These are phyloP conservation scores for Beta lomatogona DNA, from an alignment of 179 eudicot species.

Conservation along the genomic window DNA sequence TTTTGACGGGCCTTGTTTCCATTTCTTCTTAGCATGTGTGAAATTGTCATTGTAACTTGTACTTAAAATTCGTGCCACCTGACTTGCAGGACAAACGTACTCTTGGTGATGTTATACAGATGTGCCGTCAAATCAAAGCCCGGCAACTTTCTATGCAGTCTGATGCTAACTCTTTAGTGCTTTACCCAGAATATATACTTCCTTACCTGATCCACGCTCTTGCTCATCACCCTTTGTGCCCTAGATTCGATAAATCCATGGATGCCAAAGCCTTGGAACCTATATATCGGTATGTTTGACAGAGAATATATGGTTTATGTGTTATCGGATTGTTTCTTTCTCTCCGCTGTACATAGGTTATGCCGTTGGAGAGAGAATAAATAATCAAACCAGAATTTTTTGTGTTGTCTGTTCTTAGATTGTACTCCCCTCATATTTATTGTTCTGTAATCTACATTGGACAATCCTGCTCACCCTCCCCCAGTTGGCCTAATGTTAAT, in stretches of 20 bases:
- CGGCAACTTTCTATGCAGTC: slow-evolving; percentile 69
- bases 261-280: slow-evolving; percentile 79
- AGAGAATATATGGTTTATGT: not conserved
- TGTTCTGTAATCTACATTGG: not conserved
- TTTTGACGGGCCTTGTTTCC: not conserved
- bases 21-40: slow-evolving; percentile 5
- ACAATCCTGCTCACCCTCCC: not conserved
- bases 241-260: slow-evolving; percentile 71
- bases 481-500: not conserved
- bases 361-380: not conserved
- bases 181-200: slow-evolving; percentile 78
- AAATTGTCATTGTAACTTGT: not conserved
- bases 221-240: slow-evolving; percentile 84
- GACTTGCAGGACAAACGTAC: slow-evolving; percentile 64
- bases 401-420: not conserved
- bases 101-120: slow-evolving; percentile 77
- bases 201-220: slow-evolving; percentile 83
- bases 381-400: not conserved
- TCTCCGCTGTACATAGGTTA: not conserved
- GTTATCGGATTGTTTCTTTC: not conserved
- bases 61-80: not conserved
- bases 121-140: slow-evolving; percentile 77
- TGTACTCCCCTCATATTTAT: not conserved
- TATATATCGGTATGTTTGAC: slow-evolving; percentile 62
- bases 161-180: slow-evolving; percentile 56